A percentile compares a stretch with the other conserved stretches of the same genome.
These are phyloP conservation scores for Boletus vinaceobasis DNA, from an alignment of 768 basidiomycete genomes.

Conservation along the genomic window DNA sequence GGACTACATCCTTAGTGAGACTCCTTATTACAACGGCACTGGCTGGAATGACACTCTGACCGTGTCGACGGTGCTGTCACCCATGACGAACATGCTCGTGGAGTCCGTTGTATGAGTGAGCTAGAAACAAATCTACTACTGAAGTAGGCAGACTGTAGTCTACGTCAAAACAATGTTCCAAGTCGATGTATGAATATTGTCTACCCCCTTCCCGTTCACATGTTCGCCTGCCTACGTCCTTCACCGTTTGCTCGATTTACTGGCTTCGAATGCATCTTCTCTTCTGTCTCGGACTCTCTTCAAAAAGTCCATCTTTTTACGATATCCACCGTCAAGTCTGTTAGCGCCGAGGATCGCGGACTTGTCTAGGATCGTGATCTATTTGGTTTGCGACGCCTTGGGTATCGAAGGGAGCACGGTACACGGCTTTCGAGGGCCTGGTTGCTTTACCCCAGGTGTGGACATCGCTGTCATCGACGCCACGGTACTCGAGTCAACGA, in stretches of 20 bases:
- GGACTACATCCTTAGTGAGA: slow-evolving; percentile 34
- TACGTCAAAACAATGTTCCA: neutral
- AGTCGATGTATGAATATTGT: slow-evolving; percentile 8
- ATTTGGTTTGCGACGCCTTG: slow-evolving; percentile 56
- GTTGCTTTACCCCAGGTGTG: slow-evolving; percentile 34
- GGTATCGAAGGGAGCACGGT: slow-evolving; percentile 54
- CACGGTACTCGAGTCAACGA: neutral
- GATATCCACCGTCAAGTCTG: slow-evolving; percentile 70
- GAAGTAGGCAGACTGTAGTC: too few species aligned
- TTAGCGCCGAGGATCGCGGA: slow-evolving; percentile 78
- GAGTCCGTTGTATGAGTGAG: slow-evolving; percentile 1
- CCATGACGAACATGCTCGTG: slow-evolving; percentile 12
- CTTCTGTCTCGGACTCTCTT: slow-evolving; percentile 69
- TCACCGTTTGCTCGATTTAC: slow-evolving; percentile 52
- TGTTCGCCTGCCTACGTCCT: slow-evolving; percentile 14
- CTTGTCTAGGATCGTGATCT: slow-evolving; percentile 81
- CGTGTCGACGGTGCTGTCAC: slow-evolving; percentile 34
- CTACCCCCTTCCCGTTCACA: neutral
- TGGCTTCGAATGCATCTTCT: slow-evolving; percentile 60
- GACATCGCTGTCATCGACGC: neutral
- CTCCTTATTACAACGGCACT: slow-evolving; percentile 28
- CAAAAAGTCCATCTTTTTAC: slow-evolving; percentile 84
- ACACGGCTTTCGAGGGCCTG: slow-evolving; percentile 68
- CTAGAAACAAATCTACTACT: too few species aligned
- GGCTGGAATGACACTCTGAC: slow-evolving; percentile 36